Evolutionary conservation across 2,329 filamentous ascomycete genomes (phyloP), one percentile per base, ranked within the genome.

Genomic region (Ophiostoma novo-ulmi): DNA sequence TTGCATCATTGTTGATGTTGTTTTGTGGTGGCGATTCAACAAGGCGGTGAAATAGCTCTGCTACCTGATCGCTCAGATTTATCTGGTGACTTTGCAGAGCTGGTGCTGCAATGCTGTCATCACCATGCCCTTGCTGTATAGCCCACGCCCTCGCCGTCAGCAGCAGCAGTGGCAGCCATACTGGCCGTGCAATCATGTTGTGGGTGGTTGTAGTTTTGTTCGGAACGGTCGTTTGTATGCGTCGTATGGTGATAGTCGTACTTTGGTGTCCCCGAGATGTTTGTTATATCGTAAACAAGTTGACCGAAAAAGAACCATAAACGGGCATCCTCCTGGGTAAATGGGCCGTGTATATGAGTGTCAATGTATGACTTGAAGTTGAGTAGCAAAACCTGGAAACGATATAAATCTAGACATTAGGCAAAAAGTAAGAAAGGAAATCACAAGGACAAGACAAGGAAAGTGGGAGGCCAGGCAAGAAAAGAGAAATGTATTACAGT

Each of bases 401-500:
- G 8, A 55, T 11, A 22, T 36, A 26, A 10, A 26, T 10, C 3
- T 4, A 63, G 61, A 64, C 20, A 35, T 39, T 36, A 38, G 63
- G 35, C 63, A 55, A 41, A 41, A 65, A 70, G 61, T 68, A 68
- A 71, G 70, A 73, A 64, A 67, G 75, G 75, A 72, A 71, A 71
- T 73, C 73, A 73, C 73, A 74, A 73, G 7, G 36, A 41, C 35
- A 68, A 70, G 71, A 74, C 66, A 71, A 73, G 70, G 73, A 73
- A 70, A 71, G 68, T 65, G 72, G 69, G 73, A 65, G 71, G 31
- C 13, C 5, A 70, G 67, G 72, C 68, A 65, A 68, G 71, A 67
- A 67, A 69, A 71, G 38, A 72, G 71, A 72, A 73, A 75, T 58
- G 55, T 3, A 26, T 2, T 64, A n/a, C 61, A 38, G 61, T 38